Percentiles rank a stretch among this genome's conserved stretches.
Conservation (phyloP, 768 basidiomycete species). For the Lactarius quietus region DNA sequence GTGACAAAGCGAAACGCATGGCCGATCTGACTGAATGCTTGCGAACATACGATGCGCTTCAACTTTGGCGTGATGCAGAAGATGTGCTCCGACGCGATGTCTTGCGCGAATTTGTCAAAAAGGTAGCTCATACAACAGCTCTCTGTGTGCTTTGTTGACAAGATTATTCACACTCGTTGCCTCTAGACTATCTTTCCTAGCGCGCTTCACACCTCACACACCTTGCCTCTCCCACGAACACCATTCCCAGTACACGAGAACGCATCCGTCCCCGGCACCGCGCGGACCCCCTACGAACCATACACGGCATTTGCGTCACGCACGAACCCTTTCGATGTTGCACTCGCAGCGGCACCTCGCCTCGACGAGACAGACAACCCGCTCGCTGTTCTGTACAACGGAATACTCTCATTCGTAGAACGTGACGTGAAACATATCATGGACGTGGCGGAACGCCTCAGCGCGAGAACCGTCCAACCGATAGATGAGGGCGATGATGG, state of each 20-base stretch:
- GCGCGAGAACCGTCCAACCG: constrained; percentile 43
- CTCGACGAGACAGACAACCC: constrained; percentile 66
- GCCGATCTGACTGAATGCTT: constrained; percentile 77
- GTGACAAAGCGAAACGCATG: constrained; percentile 59
- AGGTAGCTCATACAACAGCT: constrained; percentile 41
- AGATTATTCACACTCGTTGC: too few species aligned
- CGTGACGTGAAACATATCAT: constrained; percentile 62
- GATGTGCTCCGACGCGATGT: constrained; percentile 74
- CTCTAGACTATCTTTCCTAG: constrained; percentile 70
- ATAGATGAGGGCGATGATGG: constrained; percentile 15
- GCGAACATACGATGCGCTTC: constrained; percentile 72
- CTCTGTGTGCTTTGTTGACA: not conserved
- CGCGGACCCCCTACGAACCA: constrained; percentile 53
- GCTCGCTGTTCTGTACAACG: constrained; percentile 75
- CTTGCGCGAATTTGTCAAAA: constrained; percentile 70
- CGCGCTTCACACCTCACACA: constrained; percentile 59
- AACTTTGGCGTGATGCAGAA: constrained; percentile 85
- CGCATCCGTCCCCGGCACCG: constrained; percentile 35
- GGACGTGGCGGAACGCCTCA: constrained; percentile 68
- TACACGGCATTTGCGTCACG: constrained; percentile 46
- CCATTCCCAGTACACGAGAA: constrained; percentile 45
- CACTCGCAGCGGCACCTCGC: constrained; percentile 42
- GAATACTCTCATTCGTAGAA: constrained; percentile 75
- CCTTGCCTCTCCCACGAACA: constrained; percentile 59
- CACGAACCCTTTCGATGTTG: constrained; percentile 38